Percentiles rank a stretch among this genome's conserved stretches.
These are phyloP conservation scores for Trichoderma aggressivum DNA, from an alignment of 2,329 filamentous ascomycete genomes.

Conservation along the genomic window DNA sequence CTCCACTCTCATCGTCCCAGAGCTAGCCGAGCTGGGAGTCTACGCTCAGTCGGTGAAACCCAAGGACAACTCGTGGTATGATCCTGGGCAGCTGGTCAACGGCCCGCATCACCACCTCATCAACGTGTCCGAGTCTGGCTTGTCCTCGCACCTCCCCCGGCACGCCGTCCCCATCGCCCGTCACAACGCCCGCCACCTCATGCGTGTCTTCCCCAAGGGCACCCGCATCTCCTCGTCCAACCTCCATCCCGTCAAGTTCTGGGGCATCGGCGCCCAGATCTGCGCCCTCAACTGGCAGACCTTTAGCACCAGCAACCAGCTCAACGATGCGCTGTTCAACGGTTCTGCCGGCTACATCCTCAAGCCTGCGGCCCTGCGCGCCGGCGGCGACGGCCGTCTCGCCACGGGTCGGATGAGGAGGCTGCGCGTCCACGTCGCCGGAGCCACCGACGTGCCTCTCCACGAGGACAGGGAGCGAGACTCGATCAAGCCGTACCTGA, in stretches of 20 bases:
- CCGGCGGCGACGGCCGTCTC: conserved; percentile 51
- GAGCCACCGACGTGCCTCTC: conserved; percentile 59
- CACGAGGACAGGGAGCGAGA: conserved; percentile 48
- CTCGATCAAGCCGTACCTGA: conserved; percentile 61
- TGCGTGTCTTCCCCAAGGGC: conserved; percentile 68
- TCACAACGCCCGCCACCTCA: conserved; percentile 64
- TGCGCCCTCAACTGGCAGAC: conserved; percentile 70
- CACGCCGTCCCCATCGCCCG: conserved; percentile 46
- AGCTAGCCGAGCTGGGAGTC: conserved; percentile 62
- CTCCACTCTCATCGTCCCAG: conserved; percentile 55
- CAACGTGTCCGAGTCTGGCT: conserved; percentile 64
- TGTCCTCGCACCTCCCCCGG: conserved; percentile 49
- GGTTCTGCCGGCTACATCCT: conserved; percentile 64
- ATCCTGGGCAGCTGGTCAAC: conserved; percentile 46
- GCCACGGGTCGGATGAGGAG: conserved; percentile 45
- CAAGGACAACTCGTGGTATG: conserved; percentile 62
- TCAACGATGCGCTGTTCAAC: conserved; percentile 65
- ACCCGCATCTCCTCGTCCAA: conserved; percentile 66
- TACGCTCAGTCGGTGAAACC: conserved; percentile 70
- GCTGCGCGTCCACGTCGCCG: conserved; percentile 57
- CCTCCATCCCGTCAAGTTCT: conserved; percentile 60
- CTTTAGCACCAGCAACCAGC: conserved; percentile 62
- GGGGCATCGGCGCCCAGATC: conserved; percentile 65
- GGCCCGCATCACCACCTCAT: conserved; percentile 63
- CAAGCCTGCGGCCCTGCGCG: conserved; percentile 59